A percentile compares a stretch with the other conserved stretches of the same genome.
phyloP scores from a whole-genome alignment of 1,284 basidiomycete species.

The Cutaneotrichosporon cyanovorans region DNA sequence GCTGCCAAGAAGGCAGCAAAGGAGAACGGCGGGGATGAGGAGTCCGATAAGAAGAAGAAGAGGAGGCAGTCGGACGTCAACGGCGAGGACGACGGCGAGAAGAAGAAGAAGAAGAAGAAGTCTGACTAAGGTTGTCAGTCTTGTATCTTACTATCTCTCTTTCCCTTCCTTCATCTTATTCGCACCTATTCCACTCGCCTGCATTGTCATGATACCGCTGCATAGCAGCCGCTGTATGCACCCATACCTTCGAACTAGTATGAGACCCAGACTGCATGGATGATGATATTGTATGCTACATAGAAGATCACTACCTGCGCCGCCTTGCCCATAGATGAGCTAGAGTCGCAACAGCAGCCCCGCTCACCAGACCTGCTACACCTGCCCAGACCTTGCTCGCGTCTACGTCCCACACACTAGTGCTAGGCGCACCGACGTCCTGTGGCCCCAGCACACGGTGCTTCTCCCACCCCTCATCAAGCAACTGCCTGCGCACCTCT shows the following conservation, averaged over 20 bases:
- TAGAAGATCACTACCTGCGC: not conserved
- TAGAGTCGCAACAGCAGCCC: not conserved
- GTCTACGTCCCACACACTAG: not conserved
- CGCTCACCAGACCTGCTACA: not conserved
- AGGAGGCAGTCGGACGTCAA: slow-evolving; percentile 43
- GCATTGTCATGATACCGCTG: slow-evolving; percentile 12
- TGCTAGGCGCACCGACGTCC: slow-evolving; percentile 19
- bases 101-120: slow-evolving; percentile 62
- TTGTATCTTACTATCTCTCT: not conserved
- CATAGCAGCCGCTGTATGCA: slow-evolving; percentile 9
- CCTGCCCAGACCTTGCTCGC: not conserved
- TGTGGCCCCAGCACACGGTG: slow-evolving; percentile 31
- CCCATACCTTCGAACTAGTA: not conserved
- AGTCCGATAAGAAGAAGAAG: slow-evolving; percentile 46
- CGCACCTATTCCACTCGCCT: slow-evolving; percentile 1
- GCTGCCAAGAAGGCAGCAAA: not conserved
- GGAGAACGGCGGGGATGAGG: not conserved
- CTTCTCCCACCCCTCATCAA: slow-evolving; percentile 45
- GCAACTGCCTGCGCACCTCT: slow-evolving; percentile 28
- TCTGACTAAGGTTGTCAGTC: no score
- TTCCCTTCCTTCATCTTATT: not conserved
- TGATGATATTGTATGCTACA: no score
- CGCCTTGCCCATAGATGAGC: not conserved
- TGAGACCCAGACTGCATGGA: no score
- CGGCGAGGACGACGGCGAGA: slow-evolving; percentile 35